Percentiles rank a stretch among this genome's conserved stretches.
These are phyloP conservation scores for Polymyxa betae DNA, from an alignment of 208 protist genomes.

Conservation along the genomic window DNA sequence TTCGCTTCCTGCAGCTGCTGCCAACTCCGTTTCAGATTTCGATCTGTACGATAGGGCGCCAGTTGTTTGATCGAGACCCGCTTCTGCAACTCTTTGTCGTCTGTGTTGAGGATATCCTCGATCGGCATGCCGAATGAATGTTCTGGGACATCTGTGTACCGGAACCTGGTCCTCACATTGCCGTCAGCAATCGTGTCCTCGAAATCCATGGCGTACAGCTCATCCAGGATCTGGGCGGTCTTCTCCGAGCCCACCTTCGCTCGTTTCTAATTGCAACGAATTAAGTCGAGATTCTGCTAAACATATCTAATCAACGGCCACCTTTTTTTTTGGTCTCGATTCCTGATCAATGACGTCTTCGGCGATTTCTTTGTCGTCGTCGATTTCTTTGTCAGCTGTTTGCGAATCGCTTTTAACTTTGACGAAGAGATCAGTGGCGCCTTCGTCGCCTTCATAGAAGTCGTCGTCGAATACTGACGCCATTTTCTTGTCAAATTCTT, in stretches of 20 bases:
- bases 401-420: neutral
- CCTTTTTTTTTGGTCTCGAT: too few relatives aligned
- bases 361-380: neutral
- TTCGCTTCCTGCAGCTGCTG: neutral
- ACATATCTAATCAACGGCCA: too few relatives aligned
- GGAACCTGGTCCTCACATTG: neutral
- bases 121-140: slow-evolving; percentile 20
- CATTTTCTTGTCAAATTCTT: slow-evolving; percentile 48
- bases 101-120: slow-evolving; percentile 42
- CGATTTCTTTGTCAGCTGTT: neutral
- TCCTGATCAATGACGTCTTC: neutral
- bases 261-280: too few relatives aligned
- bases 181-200: slow-evolving; percentile 17
- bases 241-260: neutral
- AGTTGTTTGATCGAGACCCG: slow-evolving; percentile 47
- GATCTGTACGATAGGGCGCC: slow-evolving; percentile 28
- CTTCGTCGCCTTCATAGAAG: neutral
- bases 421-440: neutral
- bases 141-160: neutral
- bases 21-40: neutral
- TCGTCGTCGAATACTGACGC: neutral
- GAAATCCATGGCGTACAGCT: slow-evolving; percentile 51
- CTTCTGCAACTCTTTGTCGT: slow-evolving; percentile 9
- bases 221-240: neutral
- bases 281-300: too few relatives aligned